Evolutionary conservation across 1,284 basidiomycete genomes (phyloP), one percentile per base, ranked within the genome.

Genomic region (Takashimella koratensis): DNA sequence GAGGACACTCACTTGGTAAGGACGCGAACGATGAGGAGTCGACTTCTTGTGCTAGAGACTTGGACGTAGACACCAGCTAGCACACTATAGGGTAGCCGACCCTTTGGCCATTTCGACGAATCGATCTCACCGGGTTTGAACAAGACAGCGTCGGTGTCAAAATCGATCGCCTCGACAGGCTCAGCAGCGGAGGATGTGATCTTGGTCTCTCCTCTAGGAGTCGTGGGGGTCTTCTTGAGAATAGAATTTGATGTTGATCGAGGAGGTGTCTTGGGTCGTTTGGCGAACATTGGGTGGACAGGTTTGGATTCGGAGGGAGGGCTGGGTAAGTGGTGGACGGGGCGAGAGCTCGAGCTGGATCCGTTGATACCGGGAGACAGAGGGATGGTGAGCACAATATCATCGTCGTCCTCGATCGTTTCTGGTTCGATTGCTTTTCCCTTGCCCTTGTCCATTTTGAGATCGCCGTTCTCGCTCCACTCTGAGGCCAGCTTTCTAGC

Each of bases 11-110:
- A 76, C 76, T 96, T 96, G 22, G 90, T 91, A 51, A 96, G 76
- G 13, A 84, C 83, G 57, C 90, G 85, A 43, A 86, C 77, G 59
- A 96, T 95, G 26, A 80, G 74, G 43, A 88, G 86, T n/a, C 93
- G 84, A 13, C 90, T 93, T 22, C 86, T 82, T 0, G 92, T 96
- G 23, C 81, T 77, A 1, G 85, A 85, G 11, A 95, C 77, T 26
- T 83, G 81, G 5, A 83, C 81, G 39, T 95, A 84, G 0, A 87
- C 83, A 60, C 87, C 84, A 0, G 86, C 84, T 21, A 96, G 81
- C 63, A 94, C 88, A 2, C 86, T 83, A 70, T 93, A 96, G 0
- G 91, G 90, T 6, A 87, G 67, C 16, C 73, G 56, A 0, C 75
- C 75, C 4, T 64, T 68, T 0, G 73, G 71, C 70, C 83, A 52